Evolutionary conservation across 805 yeast species (phyloP).

Genomic region (Isabelozyma heimii): DNA sequence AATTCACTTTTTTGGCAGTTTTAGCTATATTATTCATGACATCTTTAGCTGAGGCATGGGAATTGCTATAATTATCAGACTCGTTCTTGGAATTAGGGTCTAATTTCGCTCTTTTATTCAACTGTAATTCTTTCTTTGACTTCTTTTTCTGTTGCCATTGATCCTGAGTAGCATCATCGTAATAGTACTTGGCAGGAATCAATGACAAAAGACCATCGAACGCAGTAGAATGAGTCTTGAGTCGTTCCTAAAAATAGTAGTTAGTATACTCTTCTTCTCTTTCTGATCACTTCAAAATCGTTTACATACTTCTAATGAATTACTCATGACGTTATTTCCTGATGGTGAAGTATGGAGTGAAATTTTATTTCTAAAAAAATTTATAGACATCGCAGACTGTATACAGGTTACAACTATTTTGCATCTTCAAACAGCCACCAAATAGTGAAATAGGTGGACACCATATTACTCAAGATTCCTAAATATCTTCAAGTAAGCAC

Average conservation of each 20-base stretch:
- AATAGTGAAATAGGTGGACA: too few species aligned
- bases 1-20: conserved; percentile 48
- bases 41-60: conserved; percentile 56
- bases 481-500: too few species aligned
- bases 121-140: conserved; percentile 59
- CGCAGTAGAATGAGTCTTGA: conserved; percentile 74
- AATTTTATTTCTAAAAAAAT: conserved; percentile 3
- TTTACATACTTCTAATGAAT: conserved; percentile 56
- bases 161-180: conserved; percentile 82
- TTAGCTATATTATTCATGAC: conserved; percentile 54
- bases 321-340: conserved; percentile 38
- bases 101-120: conserved; percentile 65
- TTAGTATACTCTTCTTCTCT: conserved; percentile 15
- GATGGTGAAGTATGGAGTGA: background rate
- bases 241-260: conserved; percentile 53
- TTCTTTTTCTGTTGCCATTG: conserved; percentile 90
- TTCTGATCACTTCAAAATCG: background rate
- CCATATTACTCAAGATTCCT: too few species aligned
- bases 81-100: conserved; percentile 58
- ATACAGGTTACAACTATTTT: background rate
- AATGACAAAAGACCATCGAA: conserved; percentile 86
- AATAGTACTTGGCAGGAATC: conserved; percentile 92
- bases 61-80: conserved; percentile 40
- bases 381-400: background rate
- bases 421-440: too few species aligned